phyloP scores from a whole-genome alignment of 2,329 filamentous ascomycete species.

The Alternaria consortialis region DNA sequence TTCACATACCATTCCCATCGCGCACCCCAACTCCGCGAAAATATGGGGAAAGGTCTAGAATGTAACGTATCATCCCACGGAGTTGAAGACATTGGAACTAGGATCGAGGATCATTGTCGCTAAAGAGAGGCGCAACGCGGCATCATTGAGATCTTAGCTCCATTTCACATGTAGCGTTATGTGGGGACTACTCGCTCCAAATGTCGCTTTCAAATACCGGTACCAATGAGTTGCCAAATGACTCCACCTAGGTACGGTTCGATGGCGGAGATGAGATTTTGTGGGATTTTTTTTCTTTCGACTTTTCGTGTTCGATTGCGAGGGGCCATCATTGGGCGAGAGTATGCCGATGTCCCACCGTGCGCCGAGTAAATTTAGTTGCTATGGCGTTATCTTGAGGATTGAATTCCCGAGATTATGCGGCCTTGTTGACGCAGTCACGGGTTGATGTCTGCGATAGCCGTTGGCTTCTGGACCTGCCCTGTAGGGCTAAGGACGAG shows the following conservation, averaged over 20 bases:
- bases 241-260: neutral
- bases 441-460: slow-evolving; percentile 1
- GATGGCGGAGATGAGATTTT: neutral
- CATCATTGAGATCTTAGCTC: neutral
- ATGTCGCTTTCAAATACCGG: neutral
- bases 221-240: neutral
- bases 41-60: neutral
- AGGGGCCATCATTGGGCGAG: neutral
- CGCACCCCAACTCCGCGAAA: neutral
- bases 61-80: neutral
- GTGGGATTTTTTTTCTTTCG: neutral
- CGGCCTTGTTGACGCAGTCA: neutral
- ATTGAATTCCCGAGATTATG: neutral
- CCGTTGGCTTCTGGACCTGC: neutral
- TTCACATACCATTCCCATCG: neutral
- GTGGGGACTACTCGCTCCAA: neutral
- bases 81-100: neutral
- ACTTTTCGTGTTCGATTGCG: neutral
- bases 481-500: neutral
- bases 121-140: neutral
- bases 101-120: slow-evolving; percentile 1
- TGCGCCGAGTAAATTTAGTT: neutral
- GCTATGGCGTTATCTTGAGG: neutral
- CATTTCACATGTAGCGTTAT: neutral
- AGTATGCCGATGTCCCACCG: neutral